Conservation (phyloP, 164 flowering plant genomes). For the Umbilicus rupestris region DNA sequence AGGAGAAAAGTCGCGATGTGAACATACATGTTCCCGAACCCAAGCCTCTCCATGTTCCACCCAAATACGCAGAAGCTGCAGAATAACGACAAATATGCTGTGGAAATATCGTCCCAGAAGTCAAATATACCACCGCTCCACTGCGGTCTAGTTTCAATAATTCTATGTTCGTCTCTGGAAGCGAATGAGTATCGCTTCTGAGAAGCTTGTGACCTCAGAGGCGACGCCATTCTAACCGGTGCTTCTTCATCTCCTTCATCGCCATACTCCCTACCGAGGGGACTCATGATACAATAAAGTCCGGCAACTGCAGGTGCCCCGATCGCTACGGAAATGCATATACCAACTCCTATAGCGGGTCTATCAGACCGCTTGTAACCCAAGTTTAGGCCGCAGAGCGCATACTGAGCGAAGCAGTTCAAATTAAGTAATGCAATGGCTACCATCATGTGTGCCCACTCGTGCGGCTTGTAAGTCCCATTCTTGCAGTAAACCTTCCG, state of each 20-base stretch:
- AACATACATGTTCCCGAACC: conserved; percentile 95
- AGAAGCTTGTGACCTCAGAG: conserved; percentile 12
- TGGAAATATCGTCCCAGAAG: conserved; percentile 72
- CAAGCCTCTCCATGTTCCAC: conserved; percentile 97
- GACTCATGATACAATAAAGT: conserved; percentile 57
- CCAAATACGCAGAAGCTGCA: conserved; percentile 91
- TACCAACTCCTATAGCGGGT: conserved; percentile 72
- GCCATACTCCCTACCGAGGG: conserved; percentile 78
- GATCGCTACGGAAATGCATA: conserved; percentile 61
- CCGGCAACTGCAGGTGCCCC: conserved; percentile 82
- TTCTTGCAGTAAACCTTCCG: conserved; percentile 78
- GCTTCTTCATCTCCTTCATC: conserved; percentile 58
- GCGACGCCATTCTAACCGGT: conserved; percentile 22
- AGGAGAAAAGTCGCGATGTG: conserved; percentile 81
- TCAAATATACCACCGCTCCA: conserved; percentile 90
- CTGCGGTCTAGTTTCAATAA: conserved; percentile 39
- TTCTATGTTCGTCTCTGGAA: conserved; percentile 28
- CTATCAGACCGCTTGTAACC: conserved; percentile 71
- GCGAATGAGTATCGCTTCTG: conserved; percentile 77
- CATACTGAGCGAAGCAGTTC: conserved; percentile 86
- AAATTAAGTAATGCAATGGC: conserved; percentile 60
- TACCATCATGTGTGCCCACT: conserved; percentile 91
- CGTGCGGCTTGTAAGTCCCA: conserved; percentile 85
- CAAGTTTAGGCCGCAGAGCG: conserved; percentile 66
- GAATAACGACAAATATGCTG: conserved; percentile 73